These are phyloP conservation scores for Pseudogymnoascus destructans DNA, from an alignment of 2,329 filamentous ascomycete species.

Conservation along the genomic window DNA sequence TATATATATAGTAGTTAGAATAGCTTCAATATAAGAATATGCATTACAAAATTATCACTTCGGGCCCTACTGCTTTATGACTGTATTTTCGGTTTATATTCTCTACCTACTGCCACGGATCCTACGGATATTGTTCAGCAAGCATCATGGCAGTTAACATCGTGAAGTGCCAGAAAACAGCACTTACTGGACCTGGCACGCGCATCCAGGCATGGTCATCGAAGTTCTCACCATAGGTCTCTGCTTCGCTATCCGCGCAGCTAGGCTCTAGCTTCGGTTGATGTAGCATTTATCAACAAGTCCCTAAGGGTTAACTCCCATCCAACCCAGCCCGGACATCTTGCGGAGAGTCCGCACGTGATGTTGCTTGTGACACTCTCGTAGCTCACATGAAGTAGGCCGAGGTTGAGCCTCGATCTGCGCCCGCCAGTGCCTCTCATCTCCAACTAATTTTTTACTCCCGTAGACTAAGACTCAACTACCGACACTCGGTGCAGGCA, in stretches of 20 bases:
- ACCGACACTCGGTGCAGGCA: background rate
- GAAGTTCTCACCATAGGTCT: conserved; percentile 50
- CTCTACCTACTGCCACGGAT: too few relatives aligned
- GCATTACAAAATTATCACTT: too few relatives aligned
- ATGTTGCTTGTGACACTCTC: too few relatives aligned
- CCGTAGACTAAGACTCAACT: background rate
- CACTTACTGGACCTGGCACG: conserved; percentile 36
- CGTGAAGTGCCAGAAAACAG: conserved; percentile 37
- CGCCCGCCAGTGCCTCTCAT: background rate
- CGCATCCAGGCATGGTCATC: conserved; percentile 41
- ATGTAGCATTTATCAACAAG: conserved; percentile 42
- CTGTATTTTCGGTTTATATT: too few relatives aligned
- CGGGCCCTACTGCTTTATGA: too few relatives aligned
- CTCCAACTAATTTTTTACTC: background rate
- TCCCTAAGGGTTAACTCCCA: conserved; percentile 39
- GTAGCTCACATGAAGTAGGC: background rate
- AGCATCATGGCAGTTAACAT: conserved; percentile 33
- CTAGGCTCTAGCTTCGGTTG: conserved; percentile 50
- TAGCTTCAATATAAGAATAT: too few relatives aligned
- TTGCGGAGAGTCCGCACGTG: too few relatives aligned
- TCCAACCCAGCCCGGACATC: conserved; percentile 40
- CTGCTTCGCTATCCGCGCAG: conserved; percentile 27
- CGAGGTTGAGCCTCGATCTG: background rate
- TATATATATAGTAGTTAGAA: too few relatives aligned
- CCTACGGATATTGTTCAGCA: too few relatives aligned